Evolutionary conservation across 371 early-diverging fungal species (phyloP).

Genomic region (Apophysomyces trapeziformis): DNA sequence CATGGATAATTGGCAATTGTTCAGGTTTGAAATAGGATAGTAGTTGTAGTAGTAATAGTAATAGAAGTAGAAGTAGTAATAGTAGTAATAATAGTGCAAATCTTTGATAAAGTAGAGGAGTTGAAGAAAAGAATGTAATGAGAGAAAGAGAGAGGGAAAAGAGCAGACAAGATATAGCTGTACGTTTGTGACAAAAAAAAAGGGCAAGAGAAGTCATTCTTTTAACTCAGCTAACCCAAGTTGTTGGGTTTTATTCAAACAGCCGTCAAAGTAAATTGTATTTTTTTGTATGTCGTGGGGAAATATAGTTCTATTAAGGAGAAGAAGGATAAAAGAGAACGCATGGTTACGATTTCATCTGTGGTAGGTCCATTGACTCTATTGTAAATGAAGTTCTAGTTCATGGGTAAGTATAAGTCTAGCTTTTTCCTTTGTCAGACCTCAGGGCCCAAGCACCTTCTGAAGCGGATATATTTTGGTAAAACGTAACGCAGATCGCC

Average conservation of each 20-base stretch:
- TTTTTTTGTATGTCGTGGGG: neutral
- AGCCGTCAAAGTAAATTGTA: neutral
- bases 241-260: neutral
- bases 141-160: neutral
- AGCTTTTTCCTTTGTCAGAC: conserved; percentile 5
- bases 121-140: neutral
- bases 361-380: neutral
- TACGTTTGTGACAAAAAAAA: neutral
- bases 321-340: neutral
- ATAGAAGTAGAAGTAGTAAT: too few relatives aligned
- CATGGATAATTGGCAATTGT: neutral
- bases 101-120: neutral
- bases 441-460: conserved; percentile 5
- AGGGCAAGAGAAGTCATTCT: neutral
- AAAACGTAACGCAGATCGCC: conserved; percentile 11
- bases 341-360: conserved; percentile 6
- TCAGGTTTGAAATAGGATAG: too few relatives aligned
- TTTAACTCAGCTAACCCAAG: conserved; percentile 3
- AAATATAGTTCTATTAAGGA: conserved; percentile 9
- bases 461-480: neutral
- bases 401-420: neutral
- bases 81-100: too few relatives aligned
- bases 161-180: neutral
- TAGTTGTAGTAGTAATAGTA: too few relatives aligned
- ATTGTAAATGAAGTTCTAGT: neutral